Conservation (phyloP, 176 grass and related monocot species). For the Saccharum officinarum region DNA sequence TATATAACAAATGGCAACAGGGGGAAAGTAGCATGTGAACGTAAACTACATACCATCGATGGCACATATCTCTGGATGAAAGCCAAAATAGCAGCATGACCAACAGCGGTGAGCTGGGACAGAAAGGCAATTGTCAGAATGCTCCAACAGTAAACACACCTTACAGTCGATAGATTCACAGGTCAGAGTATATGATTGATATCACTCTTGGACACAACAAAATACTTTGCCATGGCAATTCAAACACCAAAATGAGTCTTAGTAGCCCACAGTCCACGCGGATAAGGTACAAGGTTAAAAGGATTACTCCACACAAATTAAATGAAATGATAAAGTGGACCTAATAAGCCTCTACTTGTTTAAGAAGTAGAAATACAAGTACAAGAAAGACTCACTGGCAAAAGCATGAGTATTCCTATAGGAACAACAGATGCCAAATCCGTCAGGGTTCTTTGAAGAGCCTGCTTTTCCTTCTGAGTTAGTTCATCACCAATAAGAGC, state of each 20-base stretch:
- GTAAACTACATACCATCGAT: conserved; percentile 67
- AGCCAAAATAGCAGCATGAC: conserved; percentile 98
- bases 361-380: conserved; percentile 6
- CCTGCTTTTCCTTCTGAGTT: conserved; percentile 93
- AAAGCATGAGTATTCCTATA: conserved; percentile 98
- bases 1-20: conserved; percentile 6
- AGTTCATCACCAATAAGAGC: conserved; percentile 94
- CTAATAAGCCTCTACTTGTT: conserved; percentile 1
- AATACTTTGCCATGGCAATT: conserved; percentile 21
- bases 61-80: conserved; percentile 99
- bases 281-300: conserved; percentile 23
- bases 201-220: conserved; percentile 5
- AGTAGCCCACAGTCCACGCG: background rate
- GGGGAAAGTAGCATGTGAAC: background rate
- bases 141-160: background rate
- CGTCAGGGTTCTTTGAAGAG: conserved; percentile 97
- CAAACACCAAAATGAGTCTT: background rate
- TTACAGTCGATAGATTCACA: background rate
- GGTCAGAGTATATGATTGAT: background rate
- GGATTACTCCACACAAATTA: conserved; percentile 15
- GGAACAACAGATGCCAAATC: conserved; percentile 98
- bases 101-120: conserved; percentile 86
- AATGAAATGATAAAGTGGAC: conserved; percentile 30
- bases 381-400: conserved; percentile 77
- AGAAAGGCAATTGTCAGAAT: conserved; percentile 25